Conservation (phyloP, 2,329 filamentous ascomycete species). For the Ascochyta lentis region DNA sequence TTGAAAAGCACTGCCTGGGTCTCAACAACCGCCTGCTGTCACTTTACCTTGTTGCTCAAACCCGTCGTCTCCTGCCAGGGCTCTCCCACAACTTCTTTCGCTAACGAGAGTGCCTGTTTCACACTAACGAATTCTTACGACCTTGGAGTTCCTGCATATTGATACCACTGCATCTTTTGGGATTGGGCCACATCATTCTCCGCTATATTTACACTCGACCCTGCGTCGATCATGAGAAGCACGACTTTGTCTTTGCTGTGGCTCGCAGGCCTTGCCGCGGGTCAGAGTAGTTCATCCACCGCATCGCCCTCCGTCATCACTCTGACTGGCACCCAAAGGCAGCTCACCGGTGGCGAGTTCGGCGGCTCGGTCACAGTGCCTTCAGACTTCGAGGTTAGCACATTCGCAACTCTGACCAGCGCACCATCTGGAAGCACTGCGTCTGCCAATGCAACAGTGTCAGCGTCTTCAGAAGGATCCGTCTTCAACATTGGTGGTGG, state of each 20-base stretch:
- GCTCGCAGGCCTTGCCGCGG: constrained; percentile 32
- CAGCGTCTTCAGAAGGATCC: constrained; percentile 26
- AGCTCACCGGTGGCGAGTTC: constrained; percentile 26
- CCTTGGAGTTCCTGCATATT: constrained; percentile 10
- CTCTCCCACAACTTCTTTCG: constrained; percentile 1
- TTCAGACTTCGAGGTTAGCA: constrained; percentile 39
- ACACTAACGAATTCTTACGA: constrained; percentile 3
- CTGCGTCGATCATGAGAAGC: constrained; percentile 29
- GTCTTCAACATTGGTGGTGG: constrained; percentile 37
- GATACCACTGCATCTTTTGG: background rate
- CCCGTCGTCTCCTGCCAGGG: constrained; percentile 4
- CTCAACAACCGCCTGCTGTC: constrained; percentile 14
- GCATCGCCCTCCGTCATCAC: constrained; percentile 34
- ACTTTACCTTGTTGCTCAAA: background rate
- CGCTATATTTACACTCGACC: constrained; percentile 16
- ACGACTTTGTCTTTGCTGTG: constrained; percentile 30
- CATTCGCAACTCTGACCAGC: constrained; percentile 30
- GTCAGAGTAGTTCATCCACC: constrained; percentile 34
- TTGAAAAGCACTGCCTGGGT: constrained; percentile 14
- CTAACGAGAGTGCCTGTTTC: constrained; percentile 3
- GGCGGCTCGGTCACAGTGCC: constrained; percentile 36
- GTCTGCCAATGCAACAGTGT: constrained; percentile 32
- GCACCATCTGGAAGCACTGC: constrained; percentile 22
- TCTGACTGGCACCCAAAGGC: constrained; percentile 28
- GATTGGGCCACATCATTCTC: background rate